Percentiles rank a stretch among this genome's conserved stretches.
Evolutionary conservation across 805 yeast species (phyloP).

Genomic region (Clavispora carvajalis): DNA sequence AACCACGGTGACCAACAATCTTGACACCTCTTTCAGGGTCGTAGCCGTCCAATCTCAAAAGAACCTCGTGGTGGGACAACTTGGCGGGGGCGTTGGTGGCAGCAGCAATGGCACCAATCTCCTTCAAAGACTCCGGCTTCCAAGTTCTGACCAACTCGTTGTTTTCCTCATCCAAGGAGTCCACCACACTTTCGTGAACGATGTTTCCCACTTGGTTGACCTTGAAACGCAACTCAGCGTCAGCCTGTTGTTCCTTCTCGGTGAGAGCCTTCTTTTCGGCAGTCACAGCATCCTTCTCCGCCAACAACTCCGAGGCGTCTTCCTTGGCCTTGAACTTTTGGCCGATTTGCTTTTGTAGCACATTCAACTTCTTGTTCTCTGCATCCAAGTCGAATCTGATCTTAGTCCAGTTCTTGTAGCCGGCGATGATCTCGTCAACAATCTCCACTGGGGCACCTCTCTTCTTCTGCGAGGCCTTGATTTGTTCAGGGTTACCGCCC

Average conservation of each 20-base stretch:
- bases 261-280: constrained; percentile 63
- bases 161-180: constrained; percentile 83
- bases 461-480: constrained; percentile 84
- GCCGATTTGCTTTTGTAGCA: constrained; percentile 90
- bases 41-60: constrained; percentile 92
- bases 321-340: constrained; percentile 89
- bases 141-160: constrained; percentile 84
- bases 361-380: constrained; percentile 81
- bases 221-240: constrained; percentile 65
- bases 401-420: constrained; percentile 89
- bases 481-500: constrained; percentile 92
- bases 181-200: constrained; percentile 88
- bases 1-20: constrained; percentile 98
- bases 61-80: constrained; percentile 92
- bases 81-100: constrained; percentile 72
- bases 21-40: constrained; percentile 99
- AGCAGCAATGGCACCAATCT: constrained; percentile 61
- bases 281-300: constrained; percentile 71
- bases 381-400: constrained; percentile 80
- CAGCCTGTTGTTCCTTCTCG: constrained; percentile 74
- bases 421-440: constrained; percentile 90
- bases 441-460: constrained; percentile 93
- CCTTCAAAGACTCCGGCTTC: constrained; percentile 69
- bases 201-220: constrained; percentile 90
- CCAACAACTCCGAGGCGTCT: constrained; percentile 80